Percentiles rank a stretch among this genome's conserved stretches.
These are phyloP conservation scores for Xylaria hypoxylon DNA, from an alignment of 2,329 filamentous ascomycete species.

Conservation along the genomic window DNA sequence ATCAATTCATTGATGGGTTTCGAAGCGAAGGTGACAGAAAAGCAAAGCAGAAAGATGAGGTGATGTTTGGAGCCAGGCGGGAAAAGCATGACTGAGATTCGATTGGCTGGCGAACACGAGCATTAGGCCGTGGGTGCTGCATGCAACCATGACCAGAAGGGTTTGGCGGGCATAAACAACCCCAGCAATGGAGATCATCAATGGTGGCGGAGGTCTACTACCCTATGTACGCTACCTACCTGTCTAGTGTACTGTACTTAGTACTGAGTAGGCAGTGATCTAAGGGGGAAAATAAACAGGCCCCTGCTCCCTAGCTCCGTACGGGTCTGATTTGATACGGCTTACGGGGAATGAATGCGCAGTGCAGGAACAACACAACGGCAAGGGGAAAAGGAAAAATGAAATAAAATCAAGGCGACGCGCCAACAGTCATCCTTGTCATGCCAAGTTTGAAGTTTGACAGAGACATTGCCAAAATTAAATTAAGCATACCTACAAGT, in stretches of 20 bases:
- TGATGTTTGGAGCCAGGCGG: conserved; percentile 30
- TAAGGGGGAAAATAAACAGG: neutral
- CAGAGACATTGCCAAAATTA: neutral
- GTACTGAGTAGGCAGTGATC: too few relatives aligned
- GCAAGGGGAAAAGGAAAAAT: too few relatives aligned
- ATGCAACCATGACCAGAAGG: conserved; percentile 38
- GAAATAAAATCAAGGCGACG: conserved; percentile 10
- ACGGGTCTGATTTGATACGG: too few relatives aligned
- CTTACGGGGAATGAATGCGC: too few relatives aligned
- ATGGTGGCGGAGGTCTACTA: conserved; percentile 28
- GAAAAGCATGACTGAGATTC: conserved; percentile 34
- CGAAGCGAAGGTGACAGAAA: conserved; percentile 35
- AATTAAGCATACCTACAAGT: too few relatives aligned
- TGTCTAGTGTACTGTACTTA: too few relatives aligned
- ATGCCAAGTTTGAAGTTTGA: conserved; percentile 11
- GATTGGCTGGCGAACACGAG: conserved; percentile 43
- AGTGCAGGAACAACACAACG: neutral
- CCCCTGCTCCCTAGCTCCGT: neutral
- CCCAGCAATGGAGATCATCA: conserved; percentile 33
- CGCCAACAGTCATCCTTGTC: neutral
- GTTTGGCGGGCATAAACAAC: conserved; percentile 38
- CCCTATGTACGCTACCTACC: too few relatives aligned
- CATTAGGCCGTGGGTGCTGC: conserved; percentile 31
- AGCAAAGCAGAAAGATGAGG: conserved; percentile 33
- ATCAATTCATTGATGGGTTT: conserved; percentile 39